Evolutionary conservation across 1,284 basidiomycete genomes (phyloP), one percentile per base, ranked within the genome.

Genomic region (Boletellus deceptivus): DNA sequence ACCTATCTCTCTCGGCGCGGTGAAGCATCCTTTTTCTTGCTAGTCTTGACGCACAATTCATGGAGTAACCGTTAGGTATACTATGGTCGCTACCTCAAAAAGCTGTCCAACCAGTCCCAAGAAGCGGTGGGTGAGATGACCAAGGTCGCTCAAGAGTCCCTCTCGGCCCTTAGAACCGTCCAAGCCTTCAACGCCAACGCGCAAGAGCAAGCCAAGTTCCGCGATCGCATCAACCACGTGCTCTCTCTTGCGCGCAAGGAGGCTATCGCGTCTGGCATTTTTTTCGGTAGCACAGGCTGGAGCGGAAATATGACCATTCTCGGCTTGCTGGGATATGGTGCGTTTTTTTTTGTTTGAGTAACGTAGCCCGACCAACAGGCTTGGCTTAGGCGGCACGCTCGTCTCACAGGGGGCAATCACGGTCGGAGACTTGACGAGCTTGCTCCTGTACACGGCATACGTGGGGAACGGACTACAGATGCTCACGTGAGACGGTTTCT

Each of bases 81-180:
- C 67, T 99, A 98, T 65, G 96, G 96, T 51, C 83, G 93, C 13
- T 99, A 98, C 70, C 73, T 99, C 44, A 94, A 96, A 64, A 88
- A 86, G 57, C 79, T 99, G 3, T 94, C 93, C 14, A 93, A 92
- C 64, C 77, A 86, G 61, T 97, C 95, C 5, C 96, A 99, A 68
- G 93, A 96, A 64, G 91, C 93, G 2, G 80, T 98, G 39, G 94
- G 93, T 42, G 90, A 94, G 49, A 93, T 97, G 93, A 93, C 92
- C 25, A 93, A 93, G 75, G 88, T 68, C 24, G 93, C 95, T 3
- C 86, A 93, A 56, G 97, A 99, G 63, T 86, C 94, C 6, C 79
- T 99, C 10, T 86, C 91, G n/a, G 93, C 93, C 0, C 82, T 98
- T 56, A 84, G 94, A 14, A 98, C 95, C 0, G 91, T 98, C 0